These are phyloP conservation scores for Aechmea fasciata DNA, from an alignment of 176 grass and related monocot genomes.

Conservation along the genomic window DNA sequence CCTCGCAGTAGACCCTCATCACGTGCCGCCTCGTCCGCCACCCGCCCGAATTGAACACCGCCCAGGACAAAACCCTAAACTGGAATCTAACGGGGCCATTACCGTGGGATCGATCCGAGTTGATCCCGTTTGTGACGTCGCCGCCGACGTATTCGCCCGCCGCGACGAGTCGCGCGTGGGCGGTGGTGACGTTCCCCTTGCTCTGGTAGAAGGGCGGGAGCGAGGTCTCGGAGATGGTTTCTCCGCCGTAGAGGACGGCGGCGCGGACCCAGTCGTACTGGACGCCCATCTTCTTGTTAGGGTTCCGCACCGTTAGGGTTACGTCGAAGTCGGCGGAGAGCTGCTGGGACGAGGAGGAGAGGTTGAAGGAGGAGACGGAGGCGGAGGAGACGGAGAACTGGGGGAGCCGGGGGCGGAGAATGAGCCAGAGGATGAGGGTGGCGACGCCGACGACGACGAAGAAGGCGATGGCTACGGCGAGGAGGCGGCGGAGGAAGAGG, in stretches of 20 bases:
- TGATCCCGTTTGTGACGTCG: constrained; percentile 38
- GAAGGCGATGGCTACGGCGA: constrained; percentile 37
- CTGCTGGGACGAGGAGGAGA: constrained; percentile 31
- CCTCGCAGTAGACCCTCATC: constrained; percentile 56
- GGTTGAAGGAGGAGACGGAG: constrained; percentile 42
- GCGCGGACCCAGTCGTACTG: constrained; percentile 43
- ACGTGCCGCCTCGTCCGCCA: constrained; percentile 70
- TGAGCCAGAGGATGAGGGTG: constrained; percentile 78
- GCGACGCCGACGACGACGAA: constrained; percentile 54
- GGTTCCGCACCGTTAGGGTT: constrained; percentile 50
- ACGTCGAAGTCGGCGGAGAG: constrained; percentile 56
- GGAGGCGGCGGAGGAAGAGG: constrained; percentile 49
- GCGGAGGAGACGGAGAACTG: constrained; percentile 53
- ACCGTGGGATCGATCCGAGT: constrained; percentile 15
- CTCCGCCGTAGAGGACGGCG: constrained; percentile 26
- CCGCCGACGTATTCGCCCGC: constrained; percentile 41
- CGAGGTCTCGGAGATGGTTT: constrained; percentile 37
- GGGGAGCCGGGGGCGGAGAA: constrained; percentile 65
- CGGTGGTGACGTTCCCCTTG: constrained; percentile 34
- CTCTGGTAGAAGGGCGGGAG: constrained; percentile 57
- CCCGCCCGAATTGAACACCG: constrained; percentile 50
- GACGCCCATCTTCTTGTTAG: constrained; percentile 70
- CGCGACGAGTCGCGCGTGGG: constrained; percentile 45
- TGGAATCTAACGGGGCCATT: constrained; percentile 44
- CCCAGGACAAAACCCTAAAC: constrained; percentile 48